Evolutionary conservation across 2,329 filamentous ascomycete genomes (phyloP), one percentile per base, ranked within the genome.

Genomic region (Colletotrichum sp.): DNA sequence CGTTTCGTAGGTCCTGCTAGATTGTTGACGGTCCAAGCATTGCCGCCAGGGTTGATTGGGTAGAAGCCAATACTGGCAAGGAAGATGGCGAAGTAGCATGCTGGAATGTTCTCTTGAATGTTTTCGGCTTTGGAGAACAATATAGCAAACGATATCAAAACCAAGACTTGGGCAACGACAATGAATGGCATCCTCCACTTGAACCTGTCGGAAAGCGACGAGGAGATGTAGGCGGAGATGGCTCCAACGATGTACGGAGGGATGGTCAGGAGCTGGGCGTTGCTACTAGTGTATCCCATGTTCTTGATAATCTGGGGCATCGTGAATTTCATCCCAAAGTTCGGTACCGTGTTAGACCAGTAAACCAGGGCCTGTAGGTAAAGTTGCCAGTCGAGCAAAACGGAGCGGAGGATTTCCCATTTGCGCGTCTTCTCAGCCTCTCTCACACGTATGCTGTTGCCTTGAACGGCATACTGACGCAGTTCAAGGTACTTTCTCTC

Each of bases 171-270:
- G 7, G 76, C 74, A 16, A 59, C 32, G 2, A 76, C 66, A n/a
- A 78, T 30, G 65, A 78, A 78, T 5, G 92, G 84, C 6, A 93
- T 93, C 18, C 94, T 88, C 80, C 90, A 88, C 24, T 88, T 85
- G 2, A 92, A 94, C 2, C 91, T 88, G 80, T 95, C 94, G 0
- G 93, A 93, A 8, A 93, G 81, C 79, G 88, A 94, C 3, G 94
- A 93, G 30, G 95, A 87, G 0, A 85, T 62, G 4, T 95, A 86
- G 0, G 93, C 95, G 1, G 93, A 79, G 15, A 81, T 32, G 3
- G 67, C 80, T 2, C 79, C 77, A 1, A 79, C 67, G 9, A 80
- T 59, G 32, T 79, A 80, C 3, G 80, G 81, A 6, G 81, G 81
- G 0, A 79, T 78, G 16, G 71, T 76, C 1, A 82, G 79, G 10